Evolutionary conservation across 306 rosid genomes (phyloP).

Genomic region (Vigna angularis): DNA sequence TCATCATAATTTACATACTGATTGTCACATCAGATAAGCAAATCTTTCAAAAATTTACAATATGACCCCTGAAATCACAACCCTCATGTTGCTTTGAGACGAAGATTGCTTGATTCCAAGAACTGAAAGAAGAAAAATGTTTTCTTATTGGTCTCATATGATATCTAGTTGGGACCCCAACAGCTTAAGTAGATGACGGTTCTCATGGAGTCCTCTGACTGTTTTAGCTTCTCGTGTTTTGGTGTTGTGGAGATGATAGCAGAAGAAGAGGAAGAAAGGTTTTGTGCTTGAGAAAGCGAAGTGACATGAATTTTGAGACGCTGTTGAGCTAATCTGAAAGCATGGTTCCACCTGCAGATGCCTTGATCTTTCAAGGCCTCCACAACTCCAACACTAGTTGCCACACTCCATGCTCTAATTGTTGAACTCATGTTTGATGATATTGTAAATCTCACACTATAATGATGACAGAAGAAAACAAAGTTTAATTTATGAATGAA

Average conservation of each 20-base stretch:
- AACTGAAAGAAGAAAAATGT: neutral
- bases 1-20: constrained; percentile 36
- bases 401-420: constrained; percentile 48
- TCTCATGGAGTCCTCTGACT: constrained; percentile 51
- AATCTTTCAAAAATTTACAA: neutral
- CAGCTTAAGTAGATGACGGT: constrained; percentile 76
- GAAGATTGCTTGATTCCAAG: neutral
- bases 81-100: neutral
- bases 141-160: neutral
- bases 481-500: neutral
- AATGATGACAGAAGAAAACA: neutral
- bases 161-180: constrained; percentile 51
- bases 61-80: neutral
- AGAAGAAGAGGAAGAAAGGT: constrained; percentile 52
- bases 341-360: constrained; percentile 56
- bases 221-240: constrained; percentile 51
- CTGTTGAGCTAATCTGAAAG: constrained; percentile 49
- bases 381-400: constrained; percentile 50
- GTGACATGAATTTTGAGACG: constrained; percentile 47
- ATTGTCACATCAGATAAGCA: neutral
- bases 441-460: neutral
- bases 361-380: constrained; percentile 67
- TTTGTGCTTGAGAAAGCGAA: constrained; percentile 46
- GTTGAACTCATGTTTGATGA: constrained; percentile 44
- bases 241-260: constrained; percentile 32